Evolutionary conservation across 129 eudicot genomes (phyloP), one percentile per base, ranked within the genome.

Genomic region (Chrysanthemum makinoi): DNA sequence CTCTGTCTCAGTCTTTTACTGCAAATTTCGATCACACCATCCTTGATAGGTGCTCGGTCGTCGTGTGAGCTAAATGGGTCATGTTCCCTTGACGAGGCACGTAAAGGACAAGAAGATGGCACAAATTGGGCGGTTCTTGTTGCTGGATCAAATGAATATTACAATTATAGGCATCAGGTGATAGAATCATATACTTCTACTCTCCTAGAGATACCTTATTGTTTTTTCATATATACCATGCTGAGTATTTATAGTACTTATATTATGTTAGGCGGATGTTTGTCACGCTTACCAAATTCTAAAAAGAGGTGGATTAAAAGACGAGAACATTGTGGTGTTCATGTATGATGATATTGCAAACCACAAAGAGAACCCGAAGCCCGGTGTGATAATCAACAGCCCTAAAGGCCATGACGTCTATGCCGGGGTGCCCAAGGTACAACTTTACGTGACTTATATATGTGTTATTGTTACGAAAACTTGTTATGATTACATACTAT

Each of bases 301-400:
- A 55, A 92, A 83, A 79, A 85, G 65, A 79, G 95, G 96, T 53
- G 98, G 96, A n/a, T 13, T 89, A 46, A 86, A 85, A 26, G 98
- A 92, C 70, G 89, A 92, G 74, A 86, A 92, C 55, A 92, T 92
- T 48, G 66, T 92, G 10, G 95, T 92, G 51, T 86, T 89, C 57
- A 92, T 92, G 98, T 92, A 83, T 10, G 98, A 92, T 80, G 98
- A 92, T 66, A 92, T 88, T 50, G 98, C 98, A 16, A 54, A 75
- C 15, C 79, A 76, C 70, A 64, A 67, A 3, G 56, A 77, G 46
- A 92, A 89, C 73, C 98, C 98, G 0, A 84, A 86, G 69, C 84
- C 77, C 1, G 98, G 96, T 5, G 85, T 86, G 15, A 86, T 91
- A 28, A 91, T 91, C 80, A 91, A 91, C 67, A 68, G 74, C 53